These are phyloP conservation scores for Nasturtium officinale DNA, from an alignment of 345 rosid species.

Conservation along the genomic window DNA sequence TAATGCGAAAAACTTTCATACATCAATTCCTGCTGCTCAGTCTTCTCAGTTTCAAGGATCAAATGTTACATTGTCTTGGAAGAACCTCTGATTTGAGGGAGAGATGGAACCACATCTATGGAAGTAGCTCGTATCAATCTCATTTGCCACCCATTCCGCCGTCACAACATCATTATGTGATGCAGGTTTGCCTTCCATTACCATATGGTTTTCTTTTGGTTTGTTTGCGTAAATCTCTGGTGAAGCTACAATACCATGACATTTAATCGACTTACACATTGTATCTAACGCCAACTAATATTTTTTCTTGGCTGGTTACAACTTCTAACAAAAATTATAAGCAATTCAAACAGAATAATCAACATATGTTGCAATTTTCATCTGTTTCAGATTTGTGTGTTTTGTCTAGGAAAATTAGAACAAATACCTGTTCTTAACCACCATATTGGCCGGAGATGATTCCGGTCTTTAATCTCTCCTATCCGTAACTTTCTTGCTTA, in stretches of 20 bases:
- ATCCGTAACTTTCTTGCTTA: background rate
- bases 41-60: slow-evolving; percentile 40
- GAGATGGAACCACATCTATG: slow-evolving; percentile 39
- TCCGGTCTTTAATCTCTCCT: background rate
- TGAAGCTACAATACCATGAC: slow-evolving; percentile 6
- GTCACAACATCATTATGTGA: slow-evolving; percentile 41
- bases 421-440: background rate
- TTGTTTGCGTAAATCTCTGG: background rate
- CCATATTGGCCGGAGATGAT: background rate
- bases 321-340: background rate
- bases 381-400: background rate
- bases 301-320: background rate
- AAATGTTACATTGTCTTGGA: slow-evolving; percentile 38
- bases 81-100: slow-evolving; percentile 38
- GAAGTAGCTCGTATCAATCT: slow-evolving; percentile 27
- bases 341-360: background rate
- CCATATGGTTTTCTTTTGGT: background rate
- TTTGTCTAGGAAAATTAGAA: slow-evolving; percentile 3
- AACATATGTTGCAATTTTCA: background rate
- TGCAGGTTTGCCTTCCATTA: slow-evolving; percentile 48
- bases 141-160: slow-evolving; percentile 38
- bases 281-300: background rate
- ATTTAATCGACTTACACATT: background rate
- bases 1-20: slow-evolving; percentile 1
- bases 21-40: slow-evolving; percentile 34